Percentiles rank a stretch among this genome's conserved stretches.
Conservation (phyloP, 202 grass and related monocot species). For the Brachypodium distachyon region DNA sequence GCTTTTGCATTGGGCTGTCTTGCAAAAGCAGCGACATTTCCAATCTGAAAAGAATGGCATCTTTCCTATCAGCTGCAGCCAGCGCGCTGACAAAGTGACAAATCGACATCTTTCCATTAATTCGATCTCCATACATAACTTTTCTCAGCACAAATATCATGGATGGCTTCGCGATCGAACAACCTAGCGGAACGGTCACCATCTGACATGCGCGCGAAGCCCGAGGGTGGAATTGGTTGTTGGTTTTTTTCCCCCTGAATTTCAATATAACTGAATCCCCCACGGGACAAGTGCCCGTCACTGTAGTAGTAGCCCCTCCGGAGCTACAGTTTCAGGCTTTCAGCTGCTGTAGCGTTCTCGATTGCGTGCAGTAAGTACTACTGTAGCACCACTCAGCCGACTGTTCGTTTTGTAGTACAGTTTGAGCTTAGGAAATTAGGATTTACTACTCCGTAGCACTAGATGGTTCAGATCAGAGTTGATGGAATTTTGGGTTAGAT, state of each 20-base stretch:
- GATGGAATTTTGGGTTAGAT: too few relatives aligned
- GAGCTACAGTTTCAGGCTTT: not conserved
- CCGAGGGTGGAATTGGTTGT: not conserved
- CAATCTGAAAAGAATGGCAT: slow-evolving; percentile 32
- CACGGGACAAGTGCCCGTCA: slow-evolving; percentile 36
- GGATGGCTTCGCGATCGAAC: too few relatives aligned
- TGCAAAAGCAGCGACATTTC: slow-evolving; percentile 21
- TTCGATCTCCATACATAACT: too few relatives aligned
- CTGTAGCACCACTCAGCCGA: not conserved
- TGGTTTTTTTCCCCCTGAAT: too few relatives aligned
- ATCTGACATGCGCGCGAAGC: not conserved
- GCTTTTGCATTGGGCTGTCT: not conserved
- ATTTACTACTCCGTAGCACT: too few relatives aligned
- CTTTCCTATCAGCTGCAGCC: not conserved
- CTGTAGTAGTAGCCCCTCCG: not conserved
- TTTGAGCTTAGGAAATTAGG: too few relatives aligned
- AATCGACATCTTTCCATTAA: too few relatives aligned
- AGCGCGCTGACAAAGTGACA: too few relatives aligned
- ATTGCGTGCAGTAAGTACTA: not conserved
- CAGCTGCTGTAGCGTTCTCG: not conserved
- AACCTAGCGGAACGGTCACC: slow-evolving; percentile 38
- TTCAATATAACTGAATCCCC: slow-evolving; percentile 11
- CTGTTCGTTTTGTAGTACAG: not conserved
- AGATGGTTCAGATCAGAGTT: not conserved
- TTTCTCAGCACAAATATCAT: too few relatives aligned